Conservation (phyloP, 345 rosid genomes). For the Aquilaria sinensis region DNA sequence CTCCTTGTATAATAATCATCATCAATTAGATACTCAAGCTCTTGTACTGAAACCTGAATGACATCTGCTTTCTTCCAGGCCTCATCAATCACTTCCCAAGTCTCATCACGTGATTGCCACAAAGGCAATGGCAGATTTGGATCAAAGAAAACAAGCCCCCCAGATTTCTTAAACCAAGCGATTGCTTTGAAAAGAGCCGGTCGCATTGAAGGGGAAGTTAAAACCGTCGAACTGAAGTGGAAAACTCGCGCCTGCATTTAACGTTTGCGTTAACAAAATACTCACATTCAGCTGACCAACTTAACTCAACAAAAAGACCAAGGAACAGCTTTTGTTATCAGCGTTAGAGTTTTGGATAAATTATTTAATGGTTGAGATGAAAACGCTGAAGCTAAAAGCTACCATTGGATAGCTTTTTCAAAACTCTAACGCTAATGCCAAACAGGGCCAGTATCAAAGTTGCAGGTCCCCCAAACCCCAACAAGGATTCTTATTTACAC, state of each 20-base stretch:
- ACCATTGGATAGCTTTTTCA: no score
- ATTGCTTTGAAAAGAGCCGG: constrained; percentile 58
- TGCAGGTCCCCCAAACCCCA: no score
- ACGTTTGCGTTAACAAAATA: constrained; percentile 2
- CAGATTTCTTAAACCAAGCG: constrained; percentile 65
- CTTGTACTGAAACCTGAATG: constrained; percentile 77
- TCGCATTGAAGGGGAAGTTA: constrained; percentile 51
- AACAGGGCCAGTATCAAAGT: no score
- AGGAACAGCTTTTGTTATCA: no score
- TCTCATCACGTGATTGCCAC: constrained; percentile 77
- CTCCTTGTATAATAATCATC: constrained; percentile 61
- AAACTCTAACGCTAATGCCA: no score
- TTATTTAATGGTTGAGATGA: no score
- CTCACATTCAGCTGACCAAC: constrained; percentile 13
- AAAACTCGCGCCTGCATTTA: constrained; percentile 74
- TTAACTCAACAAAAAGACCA: no score
- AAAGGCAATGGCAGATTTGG: constrained; percentile 68
- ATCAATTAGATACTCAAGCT: constrained; percentile 81
- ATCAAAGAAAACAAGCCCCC: constrained; percentile 74
- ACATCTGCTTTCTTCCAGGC: constrained; percentile 74
- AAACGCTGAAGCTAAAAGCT: no score
- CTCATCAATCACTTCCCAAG: constrained; percentile 49
- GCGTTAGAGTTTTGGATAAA: no score
- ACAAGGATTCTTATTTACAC: no score
- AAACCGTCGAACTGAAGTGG: constrained; percentile 75